phyloP scores from a whole-genome alignment of 352 stramenopile species.

The Pythium sp. region DNA sequence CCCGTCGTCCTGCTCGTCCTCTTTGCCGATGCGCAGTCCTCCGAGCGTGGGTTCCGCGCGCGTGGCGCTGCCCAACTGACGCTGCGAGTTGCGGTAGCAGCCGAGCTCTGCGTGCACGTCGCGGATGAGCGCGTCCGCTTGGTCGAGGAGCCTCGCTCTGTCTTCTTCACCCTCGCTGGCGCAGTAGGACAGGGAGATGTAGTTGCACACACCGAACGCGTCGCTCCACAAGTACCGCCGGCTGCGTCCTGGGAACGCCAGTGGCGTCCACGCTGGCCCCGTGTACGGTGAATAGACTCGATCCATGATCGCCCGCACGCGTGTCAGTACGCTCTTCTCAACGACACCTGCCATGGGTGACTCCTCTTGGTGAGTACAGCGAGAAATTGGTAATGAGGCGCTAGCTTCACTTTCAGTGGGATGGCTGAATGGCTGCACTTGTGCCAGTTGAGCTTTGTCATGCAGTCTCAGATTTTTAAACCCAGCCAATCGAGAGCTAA shows the following conservation, averaged over 20 bases:
- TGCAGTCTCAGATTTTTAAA: neutral
- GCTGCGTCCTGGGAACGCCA: constrained; percentile 19
- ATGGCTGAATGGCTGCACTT: neutral
- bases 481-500: too few species aligned
- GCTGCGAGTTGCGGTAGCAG: constrained; percentile 21
- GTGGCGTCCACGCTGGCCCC: constrained; percentile 20
- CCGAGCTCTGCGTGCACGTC: constrained; percentile 28
- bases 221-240: constrained; percentile 35
- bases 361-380: neutral
- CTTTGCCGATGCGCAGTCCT: constrained; percentile 34
- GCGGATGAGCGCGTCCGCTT: constrained; percentile 24
- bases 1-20: constrained; percentile 27
- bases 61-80: constrained; percentile 14
- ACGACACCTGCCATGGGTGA: neutral
- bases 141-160: constrained; percentile 18
- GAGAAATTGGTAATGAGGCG: neutral
- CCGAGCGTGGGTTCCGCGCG: constrained; percentile 16
- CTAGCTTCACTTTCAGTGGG: neutral
- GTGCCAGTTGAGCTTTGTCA: neutral
- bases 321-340: constrained; percentile 8
- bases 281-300: constrained; percentile 30
- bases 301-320: constrained; percentile 20
- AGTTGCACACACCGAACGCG: constrained; percentile 33
- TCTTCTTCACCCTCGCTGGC: neutral
- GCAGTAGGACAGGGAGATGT: constrained; percentile 24